Evolutionary conservation across 805 yeast genomes (phyloP), one percentile per base, ranked within the genome.

Genomic region (Lipomyces chichibuensis): DNA sequence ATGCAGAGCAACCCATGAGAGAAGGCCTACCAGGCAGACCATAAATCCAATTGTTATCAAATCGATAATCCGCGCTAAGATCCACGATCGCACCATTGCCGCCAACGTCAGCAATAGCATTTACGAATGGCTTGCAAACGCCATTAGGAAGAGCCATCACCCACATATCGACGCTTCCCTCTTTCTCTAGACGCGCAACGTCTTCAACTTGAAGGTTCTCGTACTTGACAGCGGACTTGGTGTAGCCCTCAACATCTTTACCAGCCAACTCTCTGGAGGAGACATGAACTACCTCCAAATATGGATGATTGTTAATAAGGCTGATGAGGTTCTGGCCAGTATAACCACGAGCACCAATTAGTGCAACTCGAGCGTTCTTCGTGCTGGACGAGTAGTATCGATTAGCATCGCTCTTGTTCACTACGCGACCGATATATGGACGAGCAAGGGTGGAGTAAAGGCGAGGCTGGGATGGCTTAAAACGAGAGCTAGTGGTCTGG

Each of bases 121-220:
- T 79, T 6, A 81, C 84, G 72, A 81, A 80, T n/a, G 84, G 84
- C 75, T 78, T 77, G 75, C 98, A 95, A 51, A 95, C 97, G 59
- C 97, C 98, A 77, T 95, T 95, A 71, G 99, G 99, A 75, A 95
- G 84, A 1, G 99, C 99, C 99, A 96, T 95, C 33, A 96, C 96
- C 99, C 99, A 95, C 62, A 93, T 89, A 75, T 95, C 99, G 66
- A 95, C 91, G 63, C 86, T 90, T 60, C 87, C 86, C 59, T 86
- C 81, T 71, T 87, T 84, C 79, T 94, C 99, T 69, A 95, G 80
- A 71, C 82, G 80, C 75, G 87, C 87, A 71, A 95, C 89, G 74
- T 95, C 98, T 75, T 92, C 97, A 57, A 88, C 84, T 76, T 89
- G 93, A 73, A 95, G 83, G 79, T 93, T 95, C 69, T 91, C 91